phyloP scores from a whole-genome alignment of 1,284 basidiomycete genomes.

The Neonothopanus nambi region DNA sequence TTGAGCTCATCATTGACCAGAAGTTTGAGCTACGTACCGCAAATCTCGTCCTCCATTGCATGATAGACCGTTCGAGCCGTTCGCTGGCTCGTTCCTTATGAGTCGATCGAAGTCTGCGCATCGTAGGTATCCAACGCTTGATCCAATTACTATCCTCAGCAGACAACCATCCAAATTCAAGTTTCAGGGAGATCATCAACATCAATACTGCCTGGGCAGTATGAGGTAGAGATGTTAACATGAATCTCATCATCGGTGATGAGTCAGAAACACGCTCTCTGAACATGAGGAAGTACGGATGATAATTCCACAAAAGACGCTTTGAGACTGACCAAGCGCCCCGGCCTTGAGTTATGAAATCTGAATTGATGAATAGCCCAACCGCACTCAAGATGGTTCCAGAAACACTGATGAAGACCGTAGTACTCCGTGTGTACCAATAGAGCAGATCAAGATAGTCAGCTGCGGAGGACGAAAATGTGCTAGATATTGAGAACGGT shows the following conservation, averaged over 20 bases:
- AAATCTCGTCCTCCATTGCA: not conserved
- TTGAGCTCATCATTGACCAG: not conserved
- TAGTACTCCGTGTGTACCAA: constrained; percentile 31
- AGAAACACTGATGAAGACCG: constrained; percentile 25
- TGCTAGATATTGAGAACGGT: not conserved
- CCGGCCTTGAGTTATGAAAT: not conserved
- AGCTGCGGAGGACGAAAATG: constrained; percentile 8
- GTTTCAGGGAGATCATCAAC: constrained; percentile 1
- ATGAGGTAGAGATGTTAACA: not conserved
- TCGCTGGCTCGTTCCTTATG: constrained; percentile 8
- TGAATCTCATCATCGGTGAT: not conserved
- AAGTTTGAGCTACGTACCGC: too few relatives aligned
- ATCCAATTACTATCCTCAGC: not conserved
- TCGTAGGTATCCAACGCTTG: not conserved
- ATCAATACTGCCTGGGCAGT: not conserved
- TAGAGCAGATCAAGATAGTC: constrained; percentile 24
- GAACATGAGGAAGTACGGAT: not conserved
- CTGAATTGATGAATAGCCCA: constrained; percentile 11
- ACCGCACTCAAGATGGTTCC: constrained; percentile 24
- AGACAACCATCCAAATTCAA: constrained; percentile 4
- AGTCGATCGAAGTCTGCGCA: not conserved
- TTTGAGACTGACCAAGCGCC: not conserved
- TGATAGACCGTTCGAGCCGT: not conserved
- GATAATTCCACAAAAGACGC: not conserved
- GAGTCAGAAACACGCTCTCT: not conserved